phyloP scores from a whole-genome alignment of 192 early-diverging fungal species.

The Podila epigama region DNA sequence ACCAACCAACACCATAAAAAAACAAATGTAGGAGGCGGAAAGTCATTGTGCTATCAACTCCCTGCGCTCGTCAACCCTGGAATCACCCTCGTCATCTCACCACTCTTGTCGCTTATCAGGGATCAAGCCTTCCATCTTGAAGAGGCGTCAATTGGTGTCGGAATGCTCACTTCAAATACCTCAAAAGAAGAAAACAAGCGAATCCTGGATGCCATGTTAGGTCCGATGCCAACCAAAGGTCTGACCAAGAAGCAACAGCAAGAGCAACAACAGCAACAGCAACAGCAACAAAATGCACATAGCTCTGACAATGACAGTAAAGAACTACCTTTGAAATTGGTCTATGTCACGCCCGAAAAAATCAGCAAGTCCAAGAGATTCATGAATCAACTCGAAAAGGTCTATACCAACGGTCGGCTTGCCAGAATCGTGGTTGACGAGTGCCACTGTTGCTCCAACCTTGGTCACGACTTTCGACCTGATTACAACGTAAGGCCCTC shows the following conservation, averaged over 20 bases:
- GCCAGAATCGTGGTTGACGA: slow-evolving; percentile 96
- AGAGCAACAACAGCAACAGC: not conserved
- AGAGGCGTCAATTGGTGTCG: slow-evolving; percentile 41
- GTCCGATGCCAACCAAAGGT: slow-evolving; percentile 31
- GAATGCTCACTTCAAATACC: slow-evolving; percentile 40
- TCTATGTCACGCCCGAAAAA: slow-evolving; percentile 92
- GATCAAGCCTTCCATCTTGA: slow-evolving; percentile 89
- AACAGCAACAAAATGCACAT: no score
- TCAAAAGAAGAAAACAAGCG: slow-evolving; percentile 55
- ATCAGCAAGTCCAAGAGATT: slow-evolving; percentile 75
- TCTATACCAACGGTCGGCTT: slow-evolving; percentile 68
- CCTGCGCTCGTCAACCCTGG: slow-evolving; percentile 80
- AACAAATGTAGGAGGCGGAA: slow-evolving; percentile 69
- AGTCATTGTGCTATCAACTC: slow-evolving; percentile 94
- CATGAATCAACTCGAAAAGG: slow-evolving; percentile 58
- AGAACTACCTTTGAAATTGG: slow-evolving; percentile 61
- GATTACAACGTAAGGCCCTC: slow-evolving; percentile 25
- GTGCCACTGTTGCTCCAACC: slow-evolving; percentile 93
- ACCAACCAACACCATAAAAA: not conserved
- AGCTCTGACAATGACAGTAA: not conserved
- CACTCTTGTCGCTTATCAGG: slow-evolving; percentile 92
- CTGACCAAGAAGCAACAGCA: slow-evolving; percentile 13
- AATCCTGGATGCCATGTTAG: slow-evolving; percentile 66
- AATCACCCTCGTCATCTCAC: slow-evolving; percentile 90
- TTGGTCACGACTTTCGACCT: slow-evolving; percentile 96